Percentiles rank a stretch among this genome's conserved stretches.
These are phyloP conservation scores for Gossypium arboreum DNA, from an alignment of 345 rosid genomes.

Conservation along the genomic window DNA sequence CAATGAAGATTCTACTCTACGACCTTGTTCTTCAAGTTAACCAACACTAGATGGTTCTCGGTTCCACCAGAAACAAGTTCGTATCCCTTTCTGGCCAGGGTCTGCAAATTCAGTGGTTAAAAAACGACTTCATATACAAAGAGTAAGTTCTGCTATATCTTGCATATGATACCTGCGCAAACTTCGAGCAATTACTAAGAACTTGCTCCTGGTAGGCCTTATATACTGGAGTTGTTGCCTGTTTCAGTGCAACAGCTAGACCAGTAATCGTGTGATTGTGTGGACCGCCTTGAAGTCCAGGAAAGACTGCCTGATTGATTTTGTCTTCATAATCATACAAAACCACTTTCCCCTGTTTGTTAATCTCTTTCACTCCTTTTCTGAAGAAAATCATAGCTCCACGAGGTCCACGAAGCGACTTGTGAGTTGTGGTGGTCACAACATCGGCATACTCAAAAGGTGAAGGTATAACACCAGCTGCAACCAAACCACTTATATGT, in stretches of 20 bases:
- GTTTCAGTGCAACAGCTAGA: conserved; percentile 93
- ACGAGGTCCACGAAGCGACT: conserved; percentile 97
- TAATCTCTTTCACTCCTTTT: conserved; percentile 81
- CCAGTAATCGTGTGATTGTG: conserved; percentile 97
- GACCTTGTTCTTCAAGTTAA: conserved; percentile 89
- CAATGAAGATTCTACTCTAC: conserved; percentile 6
- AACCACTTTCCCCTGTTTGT: conserved; percentile 95
- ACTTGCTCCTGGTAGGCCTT: conserved; percentile 97
- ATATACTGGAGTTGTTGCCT: conserved; percentile 92
- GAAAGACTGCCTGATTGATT: conserved; percentile 94
- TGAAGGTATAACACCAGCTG: conserved; percentile 91
- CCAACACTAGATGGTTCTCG: conserved; percentile 96
- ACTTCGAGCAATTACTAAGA: conserved; percentile 72
- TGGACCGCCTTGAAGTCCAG: conserved; percentile 99
- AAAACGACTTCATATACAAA: no score
- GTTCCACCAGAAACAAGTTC: conserved; percentile 99
- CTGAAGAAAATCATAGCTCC: conserved; percentile 99
- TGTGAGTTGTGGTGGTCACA: conserved; percentile 96
- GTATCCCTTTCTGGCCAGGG: conserved; percentile 57
- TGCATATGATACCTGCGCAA: conserved; percentile 64
- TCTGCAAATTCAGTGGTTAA: conserved; percentile 36
- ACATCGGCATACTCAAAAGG: conserved; percentile 98
- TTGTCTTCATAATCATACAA: conserved; percentile 90
- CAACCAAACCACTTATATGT: conserved; percentile 95
- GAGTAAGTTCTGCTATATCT: background rate